Conservation (phyloP, 805 yeast genomes). For the Cyberlindnera nakhonratchasimensis region DNA sequence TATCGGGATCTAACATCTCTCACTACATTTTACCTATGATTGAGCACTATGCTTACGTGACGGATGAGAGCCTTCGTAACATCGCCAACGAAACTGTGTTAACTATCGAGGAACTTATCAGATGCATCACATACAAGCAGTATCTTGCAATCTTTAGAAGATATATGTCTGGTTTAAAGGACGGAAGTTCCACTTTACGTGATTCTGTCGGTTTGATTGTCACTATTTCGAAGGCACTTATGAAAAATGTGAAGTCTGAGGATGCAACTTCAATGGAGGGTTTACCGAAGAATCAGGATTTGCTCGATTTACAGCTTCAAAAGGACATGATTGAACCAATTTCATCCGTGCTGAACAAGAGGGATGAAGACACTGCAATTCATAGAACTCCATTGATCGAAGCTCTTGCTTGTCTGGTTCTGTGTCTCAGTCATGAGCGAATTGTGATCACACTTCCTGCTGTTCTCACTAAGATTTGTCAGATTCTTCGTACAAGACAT, state of each 20-base stretch:
- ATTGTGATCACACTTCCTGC: constrained; percentile 70
- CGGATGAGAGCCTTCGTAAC: constrained; percentile 56
- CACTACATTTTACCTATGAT: constrained; percentile 82
- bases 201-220: constrained; percentile 58
- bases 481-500: constrained; percentile 76
- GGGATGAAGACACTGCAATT: constrained; percentile 77
- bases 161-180: constrained; percentile 51
- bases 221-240: constrained; percentile 49
- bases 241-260: constrained; percentile 30
- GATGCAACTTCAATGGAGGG: constrained; percentile 24
- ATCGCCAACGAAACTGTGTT: constrained; percentile 62
- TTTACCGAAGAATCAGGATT: constrained; percentile 35
- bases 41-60: constrained; percentile 68
- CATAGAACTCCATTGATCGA: constrained; percentile 78
- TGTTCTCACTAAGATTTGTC: constrained; percentile 80
- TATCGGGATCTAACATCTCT: constrained; percentile 59
- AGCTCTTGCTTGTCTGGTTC: constrained; percentile 65
- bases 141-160: constrained; percentile 71
- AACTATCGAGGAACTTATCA: constrained; percentile 56
- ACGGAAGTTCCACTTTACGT: constrained; percentile 47
- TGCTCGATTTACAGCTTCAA: constrained; percentile 46
- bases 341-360: constrained; percentile 51
- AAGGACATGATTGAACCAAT: constrained; percentile 60
- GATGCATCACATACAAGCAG: constrained; percentile 71
- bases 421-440: constrained; percentile 55